Evolutionary conservation across 2,329 filamentous ascomycete species (phyloP).

Genomic region (Fusarium falciforme): DNA sequence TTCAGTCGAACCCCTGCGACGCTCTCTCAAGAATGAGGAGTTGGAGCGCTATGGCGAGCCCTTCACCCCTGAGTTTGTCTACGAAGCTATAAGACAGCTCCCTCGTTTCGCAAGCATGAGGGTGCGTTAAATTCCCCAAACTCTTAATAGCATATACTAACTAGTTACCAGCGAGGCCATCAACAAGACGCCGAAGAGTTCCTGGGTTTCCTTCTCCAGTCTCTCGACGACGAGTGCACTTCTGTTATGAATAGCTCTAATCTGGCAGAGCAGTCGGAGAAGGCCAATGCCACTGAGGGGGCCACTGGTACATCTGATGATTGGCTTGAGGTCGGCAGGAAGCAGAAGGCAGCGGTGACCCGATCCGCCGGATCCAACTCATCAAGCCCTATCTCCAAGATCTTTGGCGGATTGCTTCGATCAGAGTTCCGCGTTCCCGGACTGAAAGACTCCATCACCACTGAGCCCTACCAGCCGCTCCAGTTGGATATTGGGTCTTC

Average conservation of each 20-base stretch:
- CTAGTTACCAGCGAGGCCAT: slow-evolving; percentile 76
- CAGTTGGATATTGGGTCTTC: slow-evolving; percentile 93
- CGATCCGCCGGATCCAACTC: slow-evolving; percentile 82
- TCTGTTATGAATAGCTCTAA: slow-evolving; percentile 68
- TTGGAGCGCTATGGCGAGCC: slow-evolving; percentile 91
- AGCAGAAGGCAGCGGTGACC: slow-evolving; percentile 88
- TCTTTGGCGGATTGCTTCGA: slow-evolving; percentile 91
- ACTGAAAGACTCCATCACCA: slow-evolving; percentile 88
- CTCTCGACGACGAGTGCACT: slow-evolving; percentile 91
- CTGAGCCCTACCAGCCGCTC: slow-evolving; percentile 93
- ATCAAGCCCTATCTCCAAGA: slow-evolving; percentile 89
- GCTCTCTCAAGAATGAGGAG: slow-evolving; percentile 82
- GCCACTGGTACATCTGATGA: slow-evolving; percentile 55
- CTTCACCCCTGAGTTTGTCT: slow-evolving; percentile 94
- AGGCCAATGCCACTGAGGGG: slow-evolving; percentile 43
- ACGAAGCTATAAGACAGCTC: slow-evolving; percentile 88
- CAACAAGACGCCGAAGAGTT: slow-evolving; percentile 99
- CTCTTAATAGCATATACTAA: neutral
- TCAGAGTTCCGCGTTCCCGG: slow-evolving; percentile 91
- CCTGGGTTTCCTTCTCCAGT: slow-evolving; percentile 90
- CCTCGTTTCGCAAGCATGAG: slow-evolving; percentile 93
- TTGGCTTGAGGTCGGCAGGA: slow-evolving; percentile 94
- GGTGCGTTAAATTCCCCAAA: slow-evolving; percentile 62
- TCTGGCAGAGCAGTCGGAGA: slow-evolving; percentile 48
- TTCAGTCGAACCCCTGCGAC: slow-evolving; percentile 78